phyloP scores from a whole-genome alignment of 768 basidiomycete species.

The Russula emetica region DNA sequence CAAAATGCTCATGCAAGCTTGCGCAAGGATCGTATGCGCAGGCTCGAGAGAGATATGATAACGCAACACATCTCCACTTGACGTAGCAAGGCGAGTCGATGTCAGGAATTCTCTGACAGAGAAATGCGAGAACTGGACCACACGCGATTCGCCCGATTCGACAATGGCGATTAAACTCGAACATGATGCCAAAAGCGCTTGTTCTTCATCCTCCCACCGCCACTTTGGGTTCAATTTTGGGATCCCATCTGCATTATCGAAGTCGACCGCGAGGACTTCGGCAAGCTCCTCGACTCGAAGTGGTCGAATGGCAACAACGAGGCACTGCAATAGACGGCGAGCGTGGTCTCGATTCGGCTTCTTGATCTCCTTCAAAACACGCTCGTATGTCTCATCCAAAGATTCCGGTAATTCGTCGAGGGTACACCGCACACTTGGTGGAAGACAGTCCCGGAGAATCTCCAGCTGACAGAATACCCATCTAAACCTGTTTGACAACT shows the following conservation, averaged over 20 bases:
- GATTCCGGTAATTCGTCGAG: no score
- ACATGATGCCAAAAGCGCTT: neutral
- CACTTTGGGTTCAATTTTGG: neutral
- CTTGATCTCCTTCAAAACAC: no score
- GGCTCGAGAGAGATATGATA: neutral
- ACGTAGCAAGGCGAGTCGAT: neutral
- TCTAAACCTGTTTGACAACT: neutral
- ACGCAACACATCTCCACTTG: neutral
- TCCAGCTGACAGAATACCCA: no score
- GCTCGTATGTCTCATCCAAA: no score
- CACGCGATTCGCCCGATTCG: no score
- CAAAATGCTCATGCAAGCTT: neutral
- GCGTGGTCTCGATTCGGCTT: neutral
- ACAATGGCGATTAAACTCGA: neutral
- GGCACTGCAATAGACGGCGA: conserved; percentile 7
- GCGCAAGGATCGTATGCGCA: neutral
- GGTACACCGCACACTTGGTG: no score
- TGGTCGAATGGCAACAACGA: neutral
- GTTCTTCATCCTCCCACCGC: conserved; percentile 8
- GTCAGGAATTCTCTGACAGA: conserved; percentile 8
- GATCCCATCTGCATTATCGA: neutral
- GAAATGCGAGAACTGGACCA: conserved; percentile 1
- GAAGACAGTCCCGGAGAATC: no score
- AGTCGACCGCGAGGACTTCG: conserved; percentile 4
- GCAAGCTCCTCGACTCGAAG: conserved; percentile 10